Conservation (phyloP, 305 asterid species). For the Fraxinus xanthoxyloides region DNA sequence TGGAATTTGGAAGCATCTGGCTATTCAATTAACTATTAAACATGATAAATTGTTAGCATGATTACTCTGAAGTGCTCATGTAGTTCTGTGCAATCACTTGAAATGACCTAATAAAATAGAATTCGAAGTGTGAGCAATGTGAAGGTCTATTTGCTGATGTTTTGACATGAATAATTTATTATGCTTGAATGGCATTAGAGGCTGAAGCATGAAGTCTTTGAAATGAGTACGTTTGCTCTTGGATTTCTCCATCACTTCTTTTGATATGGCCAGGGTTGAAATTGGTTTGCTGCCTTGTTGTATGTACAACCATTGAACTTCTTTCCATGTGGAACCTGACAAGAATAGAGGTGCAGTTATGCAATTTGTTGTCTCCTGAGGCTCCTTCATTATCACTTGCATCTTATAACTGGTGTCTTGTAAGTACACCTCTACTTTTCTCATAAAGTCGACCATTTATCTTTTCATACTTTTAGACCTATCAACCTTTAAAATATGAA, state of each 20-base stretch:
- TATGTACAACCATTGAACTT: conserved; percentile 78
- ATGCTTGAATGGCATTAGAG: neutral
- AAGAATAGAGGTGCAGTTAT: conserved; percentile 86
- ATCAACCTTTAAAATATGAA: neutral
- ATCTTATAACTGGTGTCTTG: conserved; percentile 92
- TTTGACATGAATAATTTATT: neutral
- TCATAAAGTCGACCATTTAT: neutral
- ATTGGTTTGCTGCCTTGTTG: conserved; percentile 50
- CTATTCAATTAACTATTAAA: neutral
- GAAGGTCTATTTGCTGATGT: neutral
- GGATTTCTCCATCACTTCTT: neutral
- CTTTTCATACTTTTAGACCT: neutral
- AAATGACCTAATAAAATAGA: neutral
- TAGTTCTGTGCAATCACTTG: neutral
- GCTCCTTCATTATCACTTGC: conserved; percentile 87
- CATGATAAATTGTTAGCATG: neutral
- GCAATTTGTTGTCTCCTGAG: conserved; percentile 93
- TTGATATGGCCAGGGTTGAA: conserved; percentile 52
- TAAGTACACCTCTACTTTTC: conserved; percentile 38
- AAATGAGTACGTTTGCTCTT: neutral
- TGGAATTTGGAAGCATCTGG: neutral
- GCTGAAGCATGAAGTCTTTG: neutral
- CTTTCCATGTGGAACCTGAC: conserved; percentile 98
- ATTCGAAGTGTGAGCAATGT: neutral
- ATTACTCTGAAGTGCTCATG: neutral